Evolutionary conservation across 371 early-diverging fungal species (phyloP).

Genomic region (Rhizopus arrhizus): DNA sequence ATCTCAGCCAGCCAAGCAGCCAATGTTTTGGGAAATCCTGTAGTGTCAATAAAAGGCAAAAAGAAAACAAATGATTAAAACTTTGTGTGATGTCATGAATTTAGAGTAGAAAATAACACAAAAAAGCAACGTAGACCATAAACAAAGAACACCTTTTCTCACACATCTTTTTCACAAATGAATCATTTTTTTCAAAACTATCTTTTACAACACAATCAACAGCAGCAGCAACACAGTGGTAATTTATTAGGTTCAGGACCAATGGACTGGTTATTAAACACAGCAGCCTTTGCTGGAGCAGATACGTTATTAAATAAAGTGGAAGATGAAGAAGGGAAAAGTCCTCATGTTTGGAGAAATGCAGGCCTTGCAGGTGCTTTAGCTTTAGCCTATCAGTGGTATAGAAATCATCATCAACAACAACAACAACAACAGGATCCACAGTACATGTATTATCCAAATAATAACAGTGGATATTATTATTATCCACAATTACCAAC

Average conservation of each 20-base stretch:
- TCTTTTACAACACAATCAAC: slow-evolving; percentile 5
- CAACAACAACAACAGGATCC: slow-evolving; percentile 8
- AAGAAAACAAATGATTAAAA: no score
- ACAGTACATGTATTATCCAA: not conserved
- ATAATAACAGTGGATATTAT: no score
- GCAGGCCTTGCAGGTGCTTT: slow-evolving; percentile 30
- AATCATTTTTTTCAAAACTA: slow-evolving; percentile 20
- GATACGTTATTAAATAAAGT: slow-evolving; percentile 25
- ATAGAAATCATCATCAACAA: slow-evolving; percentile 17
- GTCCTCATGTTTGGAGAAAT: slow-evolving; percentile 26
- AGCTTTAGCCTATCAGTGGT: slow-evolving; percentile 28
- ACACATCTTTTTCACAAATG: not conserved
- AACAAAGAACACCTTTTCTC: not conserved
- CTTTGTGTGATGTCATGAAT: no score
- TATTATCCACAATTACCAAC: not conserved
- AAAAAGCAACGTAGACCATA: no score
- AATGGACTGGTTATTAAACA: slow-evolving; percentile 25
- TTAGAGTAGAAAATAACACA: no score
- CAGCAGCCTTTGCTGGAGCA: slow-evolving; percentile 24
- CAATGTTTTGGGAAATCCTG: no score
- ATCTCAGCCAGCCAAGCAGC: no score
- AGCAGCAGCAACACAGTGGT: not conserved
- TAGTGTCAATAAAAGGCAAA: no score
- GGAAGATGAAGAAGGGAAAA: slow-evolving; percentile 15
- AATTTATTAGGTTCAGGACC: slow-evolving; percentile 8